Conservation (phyloP, 768 basidiomycete species). For the Lentinula raphanica region DNA sequence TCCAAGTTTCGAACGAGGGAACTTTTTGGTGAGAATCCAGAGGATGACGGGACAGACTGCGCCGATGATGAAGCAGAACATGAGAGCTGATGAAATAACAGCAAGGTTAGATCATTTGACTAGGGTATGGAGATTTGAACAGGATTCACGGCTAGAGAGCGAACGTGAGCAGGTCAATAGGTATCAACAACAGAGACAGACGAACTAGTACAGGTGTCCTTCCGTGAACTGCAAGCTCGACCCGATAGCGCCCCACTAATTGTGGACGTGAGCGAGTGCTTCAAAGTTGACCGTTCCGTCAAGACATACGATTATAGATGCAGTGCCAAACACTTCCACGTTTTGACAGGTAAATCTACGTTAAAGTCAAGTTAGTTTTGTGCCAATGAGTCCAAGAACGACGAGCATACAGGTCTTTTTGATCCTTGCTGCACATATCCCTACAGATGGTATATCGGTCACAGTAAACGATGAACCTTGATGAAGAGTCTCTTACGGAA, state of each 20-base stretch:
- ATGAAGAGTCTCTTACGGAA: constrained; percentile 24
- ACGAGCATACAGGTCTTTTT: constrained; percentile 37
- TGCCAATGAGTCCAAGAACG: not conserved
- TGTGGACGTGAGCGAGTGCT: constrained; percentile 15
- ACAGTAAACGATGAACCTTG: not conserved
- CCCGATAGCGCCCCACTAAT: constrained; percentile 44
- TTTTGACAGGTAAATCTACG: constrained; percentile 45
- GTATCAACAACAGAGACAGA: constrained; percentile 3
- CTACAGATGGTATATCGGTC: too few relatives aligned
- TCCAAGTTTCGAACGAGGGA: constrained; percentile 54
- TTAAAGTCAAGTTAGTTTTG: not conserved
- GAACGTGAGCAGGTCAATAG: constrained; percentile 21
- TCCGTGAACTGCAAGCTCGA: constrained; percentile 38
- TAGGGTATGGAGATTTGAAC: not conserved
- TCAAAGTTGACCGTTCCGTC: not conserved
- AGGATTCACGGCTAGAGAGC: constrained; percentile 10
- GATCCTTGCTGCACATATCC: constrained; percentile 39
- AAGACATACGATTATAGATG: constrained; percentile 50
- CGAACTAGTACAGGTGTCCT: constrained; percentile 38
- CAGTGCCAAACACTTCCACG: constrained; percentile 49
- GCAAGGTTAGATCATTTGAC: not conserved
- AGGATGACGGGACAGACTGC: constrained; percentile 52
- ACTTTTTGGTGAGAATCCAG: constrained; percentile 53
- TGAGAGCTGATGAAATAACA: constrained; percentile 33
- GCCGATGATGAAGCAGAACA: constrained; percentile 70